Evolutionary conservation across 495 filamentous ascomycete genomes (phyloP), one percentile per base, ranked within the genome.

Genomic region (Trypethelium eluteriae): DNA sequence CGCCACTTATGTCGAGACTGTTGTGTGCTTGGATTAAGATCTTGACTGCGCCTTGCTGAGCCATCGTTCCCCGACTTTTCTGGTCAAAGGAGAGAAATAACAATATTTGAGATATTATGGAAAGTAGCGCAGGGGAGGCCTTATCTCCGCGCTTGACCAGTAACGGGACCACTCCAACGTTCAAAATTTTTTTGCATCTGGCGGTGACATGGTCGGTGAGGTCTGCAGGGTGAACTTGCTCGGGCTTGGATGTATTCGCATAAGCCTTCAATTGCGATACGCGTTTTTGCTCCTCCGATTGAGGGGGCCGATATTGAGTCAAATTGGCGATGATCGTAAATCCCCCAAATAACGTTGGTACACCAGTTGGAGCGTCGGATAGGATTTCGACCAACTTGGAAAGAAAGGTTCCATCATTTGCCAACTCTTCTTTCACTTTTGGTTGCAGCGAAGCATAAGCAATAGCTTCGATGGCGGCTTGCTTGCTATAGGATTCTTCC

Each of bases 201-300:
- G 81, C 81, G 46, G 86, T 80, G 34, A 96, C 92, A 62, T 88
- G 85, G 5, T 87, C 79, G 56, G 96, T 86, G 62, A 88, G 82
- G 67, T 90, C 88, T 3, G 92, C 79, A 5, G 85, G 82, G 73
- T 94, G 87, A 1, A 84, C 79, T 32, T 85, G 78, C 2, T 80
- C 68, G 38, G 86, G 82, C 65, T 87, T 86, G 4, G 85, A 85
- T 9, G 91, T 88, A 71, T 96, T 90, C 32, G 94, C 93, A 72
- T 97, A 98, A 2, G 91, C 88, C 78, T 95, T 97, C 38, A 98
- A 84, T 71, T 99, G 88, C 2, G 82, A 81, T 74, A 99, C 88
- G 66, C 89, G 88, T 79, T 93, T 94, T 74, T 97, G 88, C 73
- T 98, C 94, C 70, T 96, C 93, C 11, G 91, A 87, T 25, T 91